Evolutionary conservation across 306 rosid genomes (phyloP).

Genomic region (Pterocarpus santalinus): DNA sequence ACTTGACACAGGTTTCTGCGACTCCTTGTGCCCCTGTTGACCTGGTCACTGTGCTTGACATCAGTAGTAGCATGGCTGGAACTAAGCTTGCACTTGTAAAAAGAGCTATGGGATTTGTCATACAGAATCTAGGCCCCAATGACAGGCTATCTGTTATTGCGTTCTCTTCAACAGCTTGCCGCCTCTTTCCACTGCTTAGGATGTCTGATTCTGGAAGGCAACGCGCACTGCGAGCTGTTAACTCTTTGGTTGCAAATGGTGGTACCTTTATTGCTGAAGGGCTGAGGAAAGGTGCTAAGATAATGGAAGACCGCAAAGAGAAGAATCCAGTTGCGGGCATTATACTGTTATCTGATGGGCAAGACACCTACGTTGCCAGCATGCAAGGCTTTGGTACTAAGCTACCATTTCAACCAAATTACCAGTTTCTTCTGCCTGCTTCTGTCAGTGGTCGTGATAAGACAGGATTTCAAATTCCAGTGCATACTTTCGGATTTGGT

Average conservation of each 20-base stretch:
- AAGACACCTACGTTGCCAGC: slow-evolving; percentile 84
- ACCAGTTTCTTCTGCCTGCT: slow-evolving; percentile 81
- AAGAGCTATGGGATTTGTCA: slow-evolving; percentile 98
- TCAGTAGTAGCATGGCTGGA: slow-evolving; percentile 99
- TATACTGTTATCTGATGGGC: slow-evolving; percentile 92
- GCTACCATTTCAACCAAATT: slow-evolving; percentile 71
- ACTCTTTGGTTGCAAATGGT: slow-evolving; percentile 96
- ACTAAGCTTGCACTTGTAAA: slow-evolving; percentile 94
- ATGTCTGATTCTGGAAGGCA: slow-evolving; percentile 92
- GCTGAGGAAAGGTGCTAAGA: slow-evolving; percentile 88
- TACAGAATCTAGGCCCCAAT: slow-evolving; percentile 88
- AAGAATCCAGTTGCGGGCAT: slow-evolving; percentile 90
- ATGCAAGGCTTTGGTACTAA: slow-evolving; percentile 57
- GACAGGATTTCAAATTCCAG: slow-evolving; percentile 89
- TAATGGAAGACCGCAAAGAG: slow-evolving; percentile 91
- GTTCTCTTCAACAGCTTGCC: slow-evolving; percentile 97
- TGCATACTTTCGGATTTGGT: slow-evolving; percentile 96
- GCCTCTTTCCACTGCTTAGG: slow-evolving; percentile 82
- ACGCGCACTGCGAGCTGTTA: slow-evolving; percentile 94
- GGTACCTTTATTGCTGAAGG: slow-evolving; percentile 99
- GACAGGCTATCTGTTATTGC: slow-evolving; percentile 96
- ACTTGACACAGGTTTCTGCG: slow-evolving; percentile 63
- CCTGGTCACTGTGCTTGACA: slow-evolving; percentile 93
- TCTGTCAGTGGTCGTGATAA: slow-evolving; percentile 68
- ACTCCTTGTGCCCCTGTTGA: slow-evolving; percentile 90